A percentile compares a stretch with the other conserved stretches of the same genome.
phyloP scores from a whole-genome alignment of 2,329 filamentous ascomycete species.

The Trichoderma sp. region DNA sequence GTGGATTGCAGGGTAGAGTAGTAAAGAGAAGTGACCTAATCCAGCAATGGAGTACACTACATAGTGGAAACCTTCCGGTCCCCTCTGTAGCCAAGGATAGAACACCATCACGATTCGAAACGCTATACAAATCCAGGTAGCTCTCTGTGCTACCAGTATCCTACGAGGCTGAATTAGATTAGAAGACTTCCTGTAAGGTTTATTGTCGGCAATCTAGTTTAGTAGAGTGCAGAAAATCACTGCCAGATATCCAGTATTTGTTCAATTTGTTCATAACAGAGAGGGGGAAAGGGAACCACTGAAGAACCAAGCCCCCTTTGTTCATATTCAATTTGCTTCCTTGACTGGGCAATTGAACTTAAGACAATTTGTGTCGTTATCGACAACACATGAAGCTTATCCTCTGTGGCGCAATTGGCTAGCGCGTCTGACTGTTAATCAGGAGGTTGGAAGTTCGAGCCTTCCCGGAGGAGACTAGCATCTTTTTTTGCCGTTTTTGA shows the following conservation, averaged over 20 bases:
- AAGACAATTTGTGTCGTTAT: neutral
- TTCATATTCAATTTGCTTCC: neutral
- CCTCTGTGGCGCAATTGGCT: conserved; percentile 54
- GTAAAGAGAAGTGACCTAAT: neutral
- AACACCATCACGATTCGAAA: neutral
- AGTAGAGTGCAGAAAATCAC: neutral
- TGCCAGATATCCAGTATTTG: neutral
- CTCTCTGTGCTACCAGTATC: neutral
- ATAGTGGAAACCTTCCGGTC: neutral
- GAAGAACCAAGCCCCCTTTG: neutral
- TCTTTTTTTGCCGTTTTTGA: neutral
- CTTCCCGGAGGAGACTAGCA: conserved; percentile 22
- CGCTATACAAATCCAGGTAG: neutral
- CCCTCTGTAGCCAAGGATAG: neutral
- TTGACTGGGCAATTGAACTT: neutral
- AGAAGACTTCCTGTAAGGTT: neutral
- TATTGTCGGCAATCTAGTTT: neutral
- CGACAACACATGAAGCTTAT: conserved; percentile 4
- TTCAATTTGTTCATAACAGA: neutral
- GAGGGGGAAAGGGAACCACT: neutral
- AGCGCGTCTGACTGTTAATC: conserved; percentile 61
- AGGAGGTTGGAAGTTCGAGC: conserved; percentile 27
- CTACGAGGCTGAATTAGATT: neutral
- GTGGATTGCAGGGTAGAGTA: neutral
- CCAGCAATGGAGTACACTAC: neutral